Evolutionary conservation across 1,139 yeast species (phyloP).

Genomic region (Diutina ranongensis): DNA sequence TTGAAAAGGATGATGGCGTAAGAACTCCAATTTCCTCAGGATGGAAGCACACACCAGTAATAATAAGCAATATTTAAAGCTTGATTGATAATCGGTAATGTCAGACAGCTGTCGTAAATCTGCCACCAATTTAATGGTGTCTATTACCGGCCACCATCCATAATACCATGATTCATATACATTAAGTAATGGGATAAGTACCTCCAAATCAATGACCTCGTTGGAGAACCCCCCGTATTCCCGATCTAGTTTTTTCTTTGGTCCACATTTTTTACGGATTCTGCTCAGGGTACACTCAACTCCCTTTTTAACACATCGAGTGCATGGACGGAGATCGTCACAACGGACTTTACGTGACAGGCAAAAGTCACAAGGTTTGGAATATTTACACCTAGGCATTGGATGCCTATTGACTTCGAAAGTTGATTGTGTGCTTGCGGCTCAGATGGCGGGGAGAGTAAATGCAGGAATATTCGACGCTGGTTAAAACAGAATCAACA

Average conservation of each 20-base stretch:
- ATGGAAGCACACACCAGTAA: background rate
- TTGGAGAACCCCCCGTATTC: background rate
- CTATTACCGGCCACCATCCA: conserved; percentile 5
- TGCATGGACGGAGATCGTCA: conserved; percentile 9
- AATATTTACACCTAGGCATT: conserved; percentile 10
- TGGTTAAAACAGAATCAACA: no score
- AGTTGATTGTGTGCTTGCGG: background rate
- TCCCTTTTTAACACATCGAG: conserved; percentile 7
- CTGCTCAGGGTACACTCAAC: conserved; percentile 12
- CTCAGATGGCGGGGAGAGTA: background rate
- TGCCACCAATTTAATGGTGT: background rate
- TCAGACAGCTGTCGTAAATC: background rate
- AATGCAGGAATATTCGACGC: no score
- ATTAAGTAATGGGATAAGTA: background rate
- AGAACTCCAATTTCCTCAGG: background rate
- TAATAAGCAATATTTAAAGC: background rate
- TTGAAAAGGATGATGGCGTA: background rate
- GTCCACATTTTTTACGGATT: conserved; percentile 12
- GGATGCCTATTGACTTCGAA: background rate
- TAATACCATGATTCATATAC: background rate
- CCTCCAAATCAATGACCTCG: background rate
- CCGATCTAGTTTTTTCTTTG: conserved; percentile 7
- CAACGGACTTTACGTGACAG: conserved; percentile 14
- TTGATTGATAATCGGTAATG: background rate
- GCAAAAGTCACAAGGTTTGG: conserved; percentile 14